Base-by-base conservation (phyloP, 768 basidiomycete genomes). In the Gloeostereum incarnatum region DNA sequence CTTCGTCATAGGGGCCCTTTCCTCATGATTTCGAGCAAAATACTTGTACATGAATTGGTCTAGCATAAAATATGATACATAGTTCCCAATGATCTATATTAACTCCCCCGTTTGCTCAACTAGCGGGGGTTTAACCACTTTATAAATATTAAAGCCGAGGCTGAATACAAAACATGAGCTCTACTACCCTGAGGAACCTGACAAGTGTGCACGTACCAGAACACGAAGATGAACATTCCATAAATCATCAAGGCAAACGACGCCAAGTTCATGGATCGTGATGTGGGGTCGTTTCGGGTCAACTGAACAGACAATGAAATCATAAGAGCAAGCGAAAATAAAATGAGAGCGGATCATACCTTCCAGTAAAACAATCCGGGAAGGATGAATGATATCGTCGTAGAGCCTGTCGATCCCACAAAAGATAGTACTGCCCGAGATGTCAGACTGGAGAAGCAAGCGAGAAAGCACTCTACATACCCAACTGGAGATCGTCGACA, bases 341-440 rank as follows among this genome's bases (percentile, higher is more conserved):
- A 11, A 34, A 19, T 34, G 3, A 20, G 13, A 11, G 14, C 11
- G 22, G 16, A 16, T 27, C 11, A 40, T 47, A 83, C 86, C 81
- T 88, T 82, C 82, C 89, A 97, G 63, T 87, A 96, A 54, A 96
- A 85, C 35, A 92, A 61, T 2, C 90, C 92, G 0, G 92, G 93
- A 24, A 96, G 71, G 51, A 98, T 96, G 62, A 97, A 98, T 1
- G 89, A 92, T 42, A 98, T 90, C 14, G 92, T 94, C 18, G 93
- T 96, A 10, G 90, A 94, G 9, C 96, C 96, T 1, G 92, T 97
- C 17, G 91, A 83, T 1, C 96, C 96, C 25, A 99, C 94, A 54
- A 99, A 96, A 3, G 91, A 89, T 23, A 98, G 69, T 10, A 98
- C 94, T 89, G 51, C n/a, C n/a, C n/a, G 19, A 36, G 39, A 44